Conservation (phyloP, 495 filamentous ascomycete species). For the Aspergillus kassunensis region DNA sequence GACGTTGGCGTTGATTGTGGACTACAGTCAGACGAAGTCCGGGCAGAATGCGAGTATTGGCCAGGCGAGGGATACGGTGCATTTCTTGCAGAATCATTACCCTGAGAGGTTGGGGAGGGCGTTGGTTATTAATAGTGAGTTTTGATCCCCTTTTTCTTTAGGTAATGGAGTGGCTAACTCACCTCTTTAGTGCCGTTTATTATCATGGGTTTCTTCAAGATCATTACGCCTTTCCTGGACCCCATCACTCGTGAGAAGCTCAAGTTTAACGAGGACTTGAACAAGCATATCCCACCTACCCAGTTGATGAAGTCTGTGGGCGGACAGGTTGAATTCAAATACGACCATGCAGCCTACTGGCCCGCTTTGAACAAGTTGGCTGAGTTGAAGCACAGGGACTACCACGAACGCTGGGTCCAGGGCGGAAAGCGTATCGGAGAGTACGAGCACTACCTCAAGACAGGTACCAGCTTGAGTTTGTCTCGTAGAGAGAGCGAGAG, state of each 20-base stretch:
- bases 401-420: conserved; percentile 67
- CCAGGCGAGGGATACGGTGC: conserved; percentile 72
- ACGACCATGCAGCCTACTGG: conserved; percentile 87
- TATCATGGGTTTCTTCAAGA: conserved; percentile 86
- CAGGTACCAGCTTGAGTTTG: conserved; percentile 46
- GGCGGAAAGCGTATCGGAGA: conserved; percentile 79
- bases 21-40: conserved; percentile 75
- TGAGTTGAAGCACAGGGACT: conserved; percentile 53
- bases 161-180: not conserved
- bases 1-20: conserved; percentile 77
- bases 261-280: conserved; percentile 87
- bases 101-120: conserved; percentile 89
- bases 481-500: conserved; percentile 18
- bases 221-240: conserved; percentile 95
- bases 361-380: conserved; percentile 70
- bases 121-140: conserved; percentile 77
- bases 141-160: not conserved
- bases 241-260: conserved; percentile 86
- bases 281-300: conserved; percentile 66
- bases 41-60: conserved; percentile 72
- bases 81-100: conserved; percentile 91
- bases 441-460: conserved; percentile 75
- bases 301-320: conserved; percentile 67
- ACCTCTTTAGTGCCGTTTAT: conserved; percentile 69
- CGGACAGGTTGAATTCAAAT: conserved; percentile 68